Evolutionary conservation across 805 yeast genomes (phyloP), one percentile per base, ranked within the genome.

Genomic region (Dipodascopsis uninucleata): DNA sequence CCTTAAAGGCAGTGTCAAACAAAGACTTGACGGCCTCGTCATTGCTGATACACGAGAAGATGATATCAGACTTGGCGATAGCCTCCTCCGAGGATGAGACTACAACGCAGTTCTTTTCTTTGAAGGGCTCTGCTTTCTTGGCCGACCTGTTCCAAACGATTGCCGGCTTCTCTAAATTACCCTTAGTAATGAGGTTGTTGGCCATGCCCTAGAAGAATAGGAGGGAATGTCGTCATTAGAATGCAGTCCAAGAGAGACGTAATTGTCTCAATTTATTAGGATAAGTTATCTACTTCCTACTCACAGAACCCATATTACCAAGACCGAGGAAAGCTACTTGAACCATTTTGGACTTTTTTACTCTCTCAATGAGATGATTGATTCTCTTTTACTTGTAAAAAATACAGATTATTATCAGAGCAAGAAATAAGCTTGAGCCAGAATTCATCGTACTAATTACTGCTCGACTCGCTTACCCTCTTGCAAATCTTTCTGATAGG

Each of bases 101-200:
- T 8, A 24, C 18, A n/a, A 41, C 47, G 16, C 38, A 33, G 18
- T 16, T 16, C 35, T 52, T 42, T 20, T 38, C 49, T 26, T 41
- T 46, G 14, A 52, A 39, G 9, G 39, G 41, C 25, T 31, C 41
- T 4, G 47, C 36, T 31, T 43, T 51, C 10, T 36, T 31, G 14
- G 25, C 37, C 12, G 49, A 37, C 18, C 57, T 38, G 46, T 52
- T 52, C 56, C 56, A 52, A 23, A 52, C 42, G n/a, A 51, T 36
- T 9, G 52, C 42, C 3, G 55, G 56, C 1, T 39, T 26, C 29
- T 43, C 48, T 12, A 52, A 45, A 12, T 47, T 39, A 12, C 44
- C 57, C 31, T 52, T 52, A 22, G 47, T 10, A 34, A 34, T 28
- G 22, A 52, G 47, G 41, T 50, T 51, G 47, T 23, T 22, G 14